phyloP scores from a whole-genome alignment of 495 filamentous ascomycete species.

The Tuber magnatum region DNA sequence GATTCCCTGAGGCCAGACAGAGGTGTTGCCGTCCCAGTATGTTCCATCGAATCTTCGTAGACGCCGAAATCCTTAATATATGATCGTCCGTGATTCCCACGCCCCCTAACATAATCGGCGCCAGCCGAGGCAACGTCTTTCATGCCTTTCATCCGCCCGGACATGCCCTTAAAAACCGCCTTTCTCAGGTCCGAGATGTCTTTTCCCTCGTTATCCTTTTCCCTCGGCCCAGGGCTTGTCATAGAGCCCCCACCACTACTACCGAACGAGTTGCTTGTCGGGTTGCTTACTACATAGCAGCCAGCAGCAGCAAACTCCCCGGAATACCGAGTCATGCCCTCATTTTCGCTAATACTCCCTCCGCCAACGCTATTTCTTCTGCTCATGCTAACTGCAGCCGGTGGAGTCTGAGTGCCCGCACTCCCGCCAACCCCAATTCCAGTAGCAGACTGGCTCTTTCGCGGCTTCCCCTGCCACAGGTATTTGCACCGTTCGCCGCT shows the following conservation, averaged over 20 bases:
- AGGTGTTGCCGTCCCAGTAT: constrained; percentile 18
- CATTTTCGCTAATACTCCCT: constrained; percentile 57
- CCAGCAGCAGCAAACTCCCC: constrained; percentile 17
- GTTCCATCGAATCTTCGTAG: constrained; percentile 25
- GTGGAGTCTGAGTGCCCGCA: constrained; percentile 22
- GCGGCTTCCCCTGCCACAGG: constrained; percentile 86
- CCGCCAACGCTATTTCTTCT: constrained; percentile 46
- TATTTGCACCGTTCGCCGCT: constrained; percentile 79
- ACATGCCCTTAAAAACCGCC: constrained; percentile 69
- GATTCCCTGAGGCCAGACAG: constrained; percentile 11
- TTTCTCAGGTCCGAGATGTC: constrained; percentile 49
- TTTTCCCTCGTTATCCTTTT: constrained; percentile 13
- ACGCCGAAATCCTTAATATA: constrained; percentile 24
- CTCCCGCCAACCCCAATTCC: constrained; percentile 9
- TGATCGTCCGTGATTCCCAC: constrained; percentile 31
- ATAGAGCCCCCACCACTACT: constrained; percentile 8
- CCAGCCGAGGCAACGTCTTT: constrained; percentile 60
- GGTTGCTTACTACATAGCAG: constrained; percentile 13
- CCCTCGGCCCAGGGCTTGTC: not conserved
- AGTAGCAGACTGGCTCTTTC: constrained; percentile 44
- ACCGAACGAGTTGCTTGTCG: constrained; percentile 24
- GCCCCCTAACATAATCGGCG: constrained; percentile 36
- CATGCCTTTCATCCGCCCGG: constrained; percentile 60
- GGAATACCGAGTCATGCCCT: constrained; percentile 35
- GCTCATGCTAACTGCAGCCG: constrained; percentile 12